Base-by-base conservation (phyloP, 371 early-diverging fungal genomes). In the Mortierella polycephala region DNA sequence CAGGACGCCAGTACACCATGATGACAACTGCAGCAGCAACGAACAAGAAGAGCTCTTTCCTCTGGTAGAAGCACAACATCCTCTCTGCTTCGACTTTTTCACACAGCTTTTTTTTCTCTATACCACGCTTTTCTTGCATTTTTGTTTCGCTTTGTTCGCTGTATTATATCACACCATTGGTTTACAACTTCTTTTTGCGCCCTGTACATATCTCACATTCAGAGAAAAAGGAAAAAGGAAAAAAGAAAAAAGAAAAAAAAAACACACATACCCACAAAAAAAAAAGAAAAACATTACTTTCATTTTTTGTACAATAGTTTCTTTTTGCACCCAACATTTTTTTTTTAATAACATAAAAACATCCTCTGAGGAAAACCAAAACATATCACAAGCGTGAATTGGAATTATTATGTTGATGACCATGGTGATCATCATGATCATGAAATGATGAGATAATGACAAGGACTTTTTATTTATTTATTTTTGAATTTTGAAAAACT, bases 41-140 rank as follows among this genome's bases (percentile, higher is more conserved):
- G 57, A 68, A 57, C 60, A 73, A 69, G 72, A 72, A 69, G 65
- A 62, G 72, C 45, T 69, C 50, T 59, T 71, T 71, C 39, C 71
- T 62, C 62, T 75, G 51, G 59, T 58, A 30, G 30, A 30, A 30
- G 30, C 30, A 30, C 30, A 30, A 30, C 30, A 30, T 30, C 30
- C 30, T 30, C 30, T 30, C 30, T 30, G 4, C 30, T 4, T 30
- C 30, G 30, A 30, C 30, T 30, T 30, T 4, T 30, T 30, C 30
- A 4, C 30, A 30, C 30, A 2, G 4, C 30, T 30, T 30, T 30
- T 2, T 30, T 30, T 30, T 2, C 4, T 30, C 4, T 30, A 30
- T 30, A 30, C 30, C 30, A 30, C 30, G 30, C 30, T 30, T 4
- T 30, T 30, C 30, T 30, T 30, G 30, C 30, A 30, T 30, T 30